Percentiles rank a stretch among this genome's conserved stretches.
phyloP scores from a whole-genome alignment of 1,284 basidiomycete species.

The Golubevia sp. region DNA sequence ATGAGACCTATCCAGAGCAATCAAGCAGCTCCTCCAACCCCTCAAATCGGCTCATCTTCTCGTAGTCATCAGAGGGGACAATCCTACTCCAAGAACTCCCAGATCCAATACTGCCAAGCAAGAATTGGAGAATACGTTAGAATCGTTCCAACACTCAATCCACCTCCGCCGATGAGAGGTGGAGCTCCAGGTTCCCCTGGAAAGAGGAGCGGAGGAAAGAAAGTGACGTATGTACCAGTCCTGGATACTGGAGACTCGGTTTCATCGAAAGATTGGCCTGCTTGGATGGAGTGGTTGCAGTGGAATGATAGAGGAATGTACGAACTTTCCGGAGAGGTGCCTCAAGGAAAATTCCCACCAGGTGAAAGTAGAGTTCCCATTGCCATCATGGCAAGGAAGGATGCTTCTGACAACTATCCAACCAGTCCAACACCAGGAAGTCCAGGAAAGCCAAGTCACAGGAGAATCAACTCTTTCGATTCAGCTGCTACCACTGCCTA shows the following conservation, averaged over 20 bases:
- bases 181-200: constrained; percentile 43
- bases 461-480: background rate
- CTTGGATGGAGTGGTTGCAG: constrained; percentile 24
- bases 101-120: background rate
- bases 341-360: constrained; percentile 2
- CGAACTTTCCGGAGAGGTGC: constrained; percentile 43
- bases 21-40: background rate
- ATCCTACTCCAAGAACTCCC: background rate
- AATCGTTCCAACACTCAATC: constrained; percentile 25
- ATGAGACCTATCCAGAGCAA: background rate
- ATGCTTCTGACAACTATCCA: no score
- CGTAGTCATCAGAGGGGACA: background rate
- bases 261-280: constrained; percentile 39
- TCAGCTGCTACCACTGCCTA: background rate
- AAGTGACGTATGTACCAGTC: constrained; percentile 30
- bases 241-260: constrained; percentile 31
- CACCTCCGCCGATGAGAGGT: constrained; percentile 34
- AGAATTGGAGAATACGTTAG: constrained; percentile 25
- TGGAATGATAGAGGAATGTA: constrained; percentile 36
- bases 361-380: background rate
- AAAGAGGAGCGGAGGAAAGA: constrained; percentile 26
- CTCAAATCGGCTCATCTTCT: constrained; percentile 6
- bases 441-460: background rate
- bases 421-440: background rate
- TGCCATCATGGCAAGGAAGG: background rate